These are phyloP conservation scores for Salix caprea DNA, from an alignment of 345 rosid species.

Conservation along the genomic window DNA sequence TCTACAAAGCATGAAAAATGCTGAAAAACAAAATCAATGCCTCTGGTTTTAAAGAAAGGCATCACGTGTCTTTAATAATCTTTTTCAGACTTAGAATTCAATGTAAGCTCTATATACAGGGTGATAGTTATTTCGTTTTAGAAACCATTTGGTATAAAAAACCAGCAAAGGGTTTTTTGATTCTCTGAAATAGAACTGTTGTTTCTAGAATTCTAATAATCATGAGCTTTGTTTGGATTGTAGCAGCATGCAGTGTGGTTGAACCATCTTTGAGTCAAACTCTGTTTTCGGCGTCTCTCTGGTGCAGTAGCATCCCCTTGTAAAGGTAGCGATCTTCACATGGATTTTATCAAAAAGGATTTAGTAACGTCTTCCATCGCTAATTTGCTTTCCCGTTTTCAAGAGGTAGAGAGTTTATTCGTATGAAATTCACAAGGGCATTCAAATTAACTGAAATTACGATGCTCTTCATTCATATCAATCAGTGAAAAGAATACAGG, in stretches of 20 bases:
- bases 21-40: no score
- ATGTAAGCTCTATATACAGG: no score
- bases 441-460: neutral
- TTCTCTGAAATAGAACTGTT: neutral
- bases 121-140: neutral
- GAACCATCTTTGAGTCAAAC: slow-evolving; percentile 1
- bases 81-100: no score
- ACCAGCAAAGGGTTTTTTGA: neutral
- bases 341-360: neutral
- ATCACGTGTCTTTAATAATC: no score
- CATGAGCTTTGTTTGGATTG: neutral
- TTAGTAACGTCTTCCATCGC: neutral
- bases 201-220: neutral
- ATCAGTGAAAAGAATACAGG: neutral
- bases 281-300: neutral
- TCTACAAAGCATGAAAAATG: no score
- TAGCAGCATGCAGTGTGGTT: slow-evolving; percentile 5
- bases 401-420: neutral
- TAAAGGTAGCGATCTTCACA: neutral
- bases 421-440: neutral
- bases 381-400: neutral
- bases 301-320: neutral
- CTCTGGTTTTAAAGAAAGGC: no score
- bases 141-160: neutral
- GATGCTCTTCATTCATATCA: neutral